Evolutionary conservation across 2,329 filamentous ascomycete genomes (phyloP).

Genomic region (Calcarisporium arbuscula): DNA sequence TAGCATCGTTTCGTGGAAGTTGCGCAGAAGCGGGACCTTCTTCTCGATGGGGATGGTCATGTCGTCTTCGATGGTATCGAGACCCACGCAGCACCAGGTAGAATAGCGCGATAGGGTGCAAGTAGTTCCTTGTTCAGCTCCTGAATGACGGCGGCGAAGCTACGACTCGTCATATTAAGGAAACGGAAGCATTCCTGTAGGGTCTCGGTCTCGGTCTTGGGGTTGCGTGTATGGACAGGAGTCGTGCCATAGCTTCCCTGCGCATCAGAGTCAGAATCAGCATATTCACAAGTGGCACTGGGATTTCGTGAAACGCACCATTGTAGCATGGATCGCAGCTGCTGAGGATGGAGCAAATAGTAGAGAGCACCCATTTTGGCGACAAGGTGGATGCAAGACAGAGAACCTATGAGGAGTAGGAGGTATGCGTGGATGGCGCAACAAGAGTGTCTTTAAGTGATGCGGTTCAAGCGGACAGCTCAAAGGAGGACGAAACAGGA

Average conservation of each 20-base stretch:
- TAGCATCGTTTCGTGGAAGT: constrained; percentile 74
- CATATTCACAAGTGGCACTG: not conserved
- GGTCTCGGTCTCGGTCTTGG: constrained; percentile 64
- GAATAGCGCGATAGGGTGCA: constrained; percentile 81
- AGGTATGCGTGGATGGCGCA: too few species aligned
- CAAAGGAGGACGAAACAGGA: too few species aligned
- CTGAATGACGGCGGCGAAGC: constrained; percentile 88
- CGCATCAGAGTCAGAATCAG: constrained; percentile 13
- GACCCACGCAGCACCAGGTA: constrained; percentile 85
- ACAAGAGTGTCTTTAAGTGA: too few species aligned
- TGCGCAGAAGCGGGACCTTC: constrained; percentile 80
- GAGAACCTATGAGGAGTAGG: too few species aligned
- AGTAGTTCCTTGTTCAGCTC: constrained; percentile 93
- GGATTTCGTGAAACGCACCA: constrained; percentile 54
- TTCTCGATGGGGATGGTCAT: constrained; percentile 78
- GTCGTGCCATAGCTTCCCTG: constrained; percentile 98
- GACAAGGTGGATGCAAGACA: too few species aligned
- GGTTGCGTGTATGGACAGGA: constrained; percentile 78
- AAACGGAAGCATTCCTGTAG: constrained; percentile 80
- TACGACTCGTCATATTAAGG: constrained; percentile 83
- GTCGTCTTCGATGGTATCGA: constrained; percentile 99
- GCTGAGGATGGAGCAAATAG: constrained; percentile 65
- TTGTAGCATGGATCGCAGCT: constrained; percentile 81
- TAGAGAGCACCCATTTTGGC: constrained; percentile 60
- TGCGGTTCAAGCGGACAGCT: too few species aligned